Base-by-base conservation (phyloP, 768 basidiomycete genomes). In the Suillus plorans region DNA sequence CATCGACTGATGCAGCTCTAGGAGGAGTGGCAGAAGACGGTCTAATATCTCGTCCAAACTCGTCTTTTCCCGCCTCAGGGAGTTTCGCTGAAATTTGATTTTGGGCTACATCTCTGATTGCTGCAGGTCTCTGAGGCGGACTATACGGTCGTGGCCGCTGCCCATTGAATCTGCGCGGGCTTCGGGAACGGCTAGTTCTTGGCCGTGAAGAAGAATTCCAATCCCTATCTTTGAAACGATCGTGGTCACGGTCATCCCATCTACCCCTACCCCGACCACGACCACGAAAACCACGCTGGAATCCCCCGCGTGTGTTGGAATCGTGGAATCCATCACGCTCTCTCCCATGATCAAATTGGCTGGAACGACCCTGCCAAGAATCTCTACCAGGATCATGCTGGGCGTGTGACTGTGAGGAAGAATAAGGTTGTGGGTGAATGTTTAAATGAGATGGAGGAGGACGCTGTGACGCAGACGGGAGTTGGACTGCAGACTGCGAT, bases 1-100 rank as follows among this genome's bases (percentile, higher is more conserved):
- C 69, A 65, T 72, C 72, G 63, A 63, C 65, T 55, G 72, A 73
- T 60, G 53, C 60, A 4, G 76, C 69, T 63, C 76, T 71, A 42
- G 77, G 74, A 60, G 70, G 74, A 63, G 76, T 74, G 57, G 66
- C 62, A 45, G 90, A 87, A 49, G 79, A 76, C 42, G 84, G 78
- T 70, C 92, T 84, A 72, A 92, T 82, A 74, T 94, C 91, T 70
- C 92, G 88, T 69, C 92, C 92, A 77, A 94, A 94, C 76, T 94
- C 92, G 83, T 94, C 92, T 77, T 87, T 92, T 64, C 79, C 87
- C n/a, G 74, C 68, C 61, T 72, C 72, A 58, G 72, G 78, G 60
- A 67, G 68, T 72, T 67, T 69, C 47, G 73, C 56, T 69, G 74
- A 66, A 67, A 68, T 73, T 60, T 70, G 71, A 67, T 68, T 73